Base-by-base conservation (phyloP, 139 green algal species). In the Astrephomene gubernaculifera region DNA sequence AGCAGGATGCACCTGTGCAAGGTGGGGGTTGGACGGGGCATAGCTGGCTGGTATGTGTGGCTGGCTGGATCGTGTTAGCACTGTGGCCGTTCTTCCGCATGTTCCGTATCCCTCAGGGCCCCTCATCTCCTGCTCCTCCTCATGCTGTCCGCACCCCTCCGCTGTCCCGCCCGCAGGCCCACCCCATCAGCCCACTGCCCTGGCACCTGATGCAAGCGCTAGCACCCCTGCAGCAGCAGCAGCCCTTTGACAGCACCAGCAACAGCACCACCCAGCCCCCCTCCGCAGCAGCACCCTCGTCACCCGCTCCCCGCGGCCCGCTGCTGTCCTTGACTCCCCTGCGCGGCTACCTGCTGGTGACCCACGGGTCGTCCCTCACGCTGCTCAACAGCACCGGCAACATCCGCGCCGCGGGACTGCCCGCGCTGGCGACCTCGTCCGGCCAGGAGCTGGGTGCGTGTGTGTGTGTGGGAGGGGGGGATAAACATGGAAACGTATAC, bases 261-360 rank as follows among this genome's bases (percentile, higher is more conserved):
- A n/a, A n/a, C n/a, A n/a, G n/a, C n/a, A n/a, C n/a, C n/a, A n/a
- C n/a, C n/a, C n/a, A n/a, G n/a, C n/a, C n/a, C n/a, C n/a, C n/a
- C n/a, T n/a, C n/a, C n/a, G n/a, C n/a, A n/a, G n/a, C n/a, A n/a
- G n/a, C n/a, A n/a, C n/a, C n/a, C n/a, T n/a, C n/a, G n/a, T n/a
- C n/a, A n/a, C n/a, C n/a, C n/a, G n/a, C n/a, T n/a, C n/a, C n/a
- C n/a, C n/a, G n/a, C n/a, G n/a, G n/a, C n/a, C n/a, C n/a, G n/a
- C n/a, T n/a, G n/a, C 60, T 84, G 64, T 41, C 33, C 12, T 63
- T 84, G 43, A 84, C 78, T 39, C n/a, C 78, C 24, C 17, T 84
- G 78, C 78, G 63, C 44, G 78, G 78, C 43, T 84, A 84, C 78
- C 64, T 84, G 78, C 78, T 84, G 78, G 61, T 84, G 53, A 83